Evolutionary conservation across 805 yeast species (phyloP).

Genomic region (Zygosaccharomyces bailii): DNA sequence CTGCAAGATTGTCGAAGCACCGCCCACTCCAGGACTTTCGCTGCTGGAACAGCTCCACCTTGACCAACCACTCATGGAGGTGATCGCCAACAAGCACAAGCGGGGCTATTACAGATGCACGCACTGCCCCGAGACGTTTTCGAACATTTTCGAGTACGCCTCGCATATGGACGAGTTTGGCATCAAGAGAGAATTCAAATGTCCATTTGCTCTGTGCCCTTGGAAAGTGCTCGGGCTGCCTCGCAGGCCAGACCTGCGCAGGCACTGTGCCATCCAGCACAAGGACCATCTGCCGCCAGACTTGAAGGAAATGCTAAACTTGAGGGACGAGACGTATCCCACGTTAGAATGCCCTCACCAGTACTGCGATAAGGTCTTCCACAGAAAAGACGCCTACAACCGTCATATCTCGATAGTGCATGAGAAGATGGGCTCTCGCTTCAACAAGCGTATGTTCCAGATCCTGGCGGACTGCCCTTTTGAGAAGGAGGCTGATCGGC

Average conservation of each 20-base stretch:
- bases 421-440: conserved; percentile 39
- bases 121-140: conserved; percentile 43
- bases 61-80: conserved; percentile 31
- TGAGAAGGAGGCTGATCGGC: conserved; percentile 14
- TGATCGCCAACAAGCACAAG: conserved; percentile 35
- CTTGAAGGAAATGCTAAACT: conserved; percentile 28
- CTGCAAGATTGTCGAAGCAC: conserved; percentile 4
- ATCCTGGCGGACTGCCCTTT: conserved; percentile 29
- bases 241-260: conserved; percentile 45
- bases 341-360: conserved; percentile 33
- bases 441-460: conserved; percentile 37
- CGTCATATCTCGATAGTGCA: conserved; percentile 55
- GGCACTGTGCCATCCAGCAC: conserved; percentile 52
- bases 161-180: conserved; percentile 43
- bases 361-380: conserved; percentile 47
- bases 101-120: conserved; percentile 46
- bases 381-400: conserved; percentile 50
- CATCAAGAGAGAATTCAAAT: conserved; percentile 41
- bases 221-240: conserved; percentile 50
- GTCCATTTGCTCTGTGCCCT: conserved; percentile 46
- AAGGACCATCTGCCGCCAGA: conserved; percentile 30
- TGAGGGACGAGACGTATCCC: conserved; percentile 32
- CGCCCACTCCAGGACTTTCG: conserved; percentile 14
- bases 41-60: conserved; percentile 28
- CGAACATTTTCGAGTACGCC: conserved; percentile 40